Evolutionary conservation across 2,329 filamentous ascomycete genomes (phyloP), one percentile per base, ranked within the genome.

Genomic region (Purpureocillium takamizusanense): DNA sequence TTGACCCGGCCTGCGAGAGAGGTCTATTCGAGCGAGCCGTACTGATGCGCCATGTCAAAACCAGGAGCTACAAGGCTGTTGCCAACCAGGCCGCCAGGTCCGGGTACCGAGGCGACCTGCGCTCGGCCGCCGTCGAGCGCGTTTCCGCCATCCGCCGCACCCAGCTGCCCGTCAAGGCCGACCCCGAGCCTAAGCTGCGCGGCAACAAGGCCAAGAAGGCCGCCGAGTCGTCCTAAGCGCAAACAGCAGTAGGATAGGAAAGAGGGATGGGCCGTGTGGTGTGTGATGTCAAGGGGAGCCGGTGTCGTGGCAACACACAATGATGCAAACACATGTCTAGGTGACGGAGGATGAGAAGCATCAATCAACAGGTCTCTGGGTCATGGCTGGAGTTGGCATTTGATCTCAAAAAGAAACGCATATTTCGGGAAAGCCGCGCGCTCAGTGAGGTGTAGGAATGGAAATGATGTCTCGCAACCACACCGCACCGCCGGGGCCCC

Each of bases 1-100:
- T n/a, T n/a, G n/a, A n/a, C n/a, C n/a, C n/a, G n/a, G n/a, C n/a
- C n/a, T n/a, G n/a, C n/a, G n/a, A n/a, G n/a, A n/a, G n/a, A n/a
- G n/a, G n/a, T n/a, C n/a, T n/a, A n/a, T n/a, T n/a, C n/a, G n/a
- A n/a, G n/a, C n/a, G n/a, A n/a, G n/a, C n/a, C 21, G 38, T 14
- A 16, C 48, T 53, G 41, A 51, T 42, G 6, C 56, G 43, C 50
- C 33, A 21, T 37, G 27, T n/a, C 37, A 40, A 41, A 48, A 7
- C 36, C 50, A 92, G 87, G 78, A 83, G 84, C 70, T 97, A 89
- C 81, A 86, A 84, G 73, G 76, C 76, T 56, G 79, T 97, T 63
- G 88, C 88, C 70, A 83, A 78, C 73, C 72, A 74, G 63, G 79
- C 81, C 55, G 83, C 87, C 65, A 88, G 87, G 79, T 76, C 76